Evolutionary conservation across 116 monocot species (phyloP).

Genomic region (Dioscorea cayenensis): DNA sequence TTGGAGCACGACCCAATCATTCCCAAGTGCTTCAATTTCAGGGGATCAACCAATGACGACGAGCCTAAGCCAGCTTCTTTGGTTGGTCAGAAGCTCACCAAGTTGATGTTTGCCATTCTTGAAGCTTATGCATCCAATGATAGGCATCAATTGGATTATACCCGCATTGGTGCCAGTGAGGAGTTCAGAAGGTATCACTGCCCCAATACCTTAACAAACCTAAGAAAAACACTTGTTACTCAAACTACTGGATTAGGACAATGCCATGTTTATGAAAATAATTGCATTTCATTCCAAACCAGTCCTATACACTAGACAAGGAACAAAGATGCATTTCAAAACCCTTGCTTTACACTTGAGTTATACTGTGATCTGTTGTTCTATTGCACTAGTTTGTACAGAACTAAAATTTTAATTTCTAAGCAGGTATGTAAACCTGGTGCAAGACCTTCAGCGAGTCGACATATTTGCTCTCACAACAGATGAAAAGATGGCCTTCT

Average conservation of each 20-base stretch:
- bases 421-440: constrained; percentile 56
- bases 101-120: constrained; percentile 81
- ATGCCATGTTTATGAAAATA: background rate
- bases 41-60: constrained; percentile 58
- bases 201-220: background rate
- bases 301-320: too few relatives aligned
- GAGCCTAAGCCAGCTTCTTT: constrained; percentile 55
- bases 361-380: background rate
- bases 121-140: constrained; percentile 91
- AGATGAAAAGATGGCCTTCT: constrained; percentile 60
- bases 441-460: constrained; percentile 76
- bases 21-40: constrained; percentile 77
- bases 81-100: constrained; percentile 54
- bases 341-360: too few relatives aligned
- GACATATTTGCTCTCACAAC: constrained; percentile 46
- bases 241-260: background rate
- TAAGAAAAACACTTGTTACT: background rate
- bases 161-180: constrained; percentile 65
- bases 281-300: background rate
- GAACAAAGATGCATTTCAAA: too few relatives aligned
- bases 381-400: background rate
- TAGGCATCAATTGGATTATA: constrained; percentile 54
- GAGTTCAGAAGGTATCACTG: constrained; percentile 78
- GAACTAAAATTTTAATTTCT: background rate
- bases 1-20: constrained; percentile 87